phyloP scores from a whole-genome alignment of 1,284 basidiomycete genomes.

The Amylostereum areolatum region DNA sequence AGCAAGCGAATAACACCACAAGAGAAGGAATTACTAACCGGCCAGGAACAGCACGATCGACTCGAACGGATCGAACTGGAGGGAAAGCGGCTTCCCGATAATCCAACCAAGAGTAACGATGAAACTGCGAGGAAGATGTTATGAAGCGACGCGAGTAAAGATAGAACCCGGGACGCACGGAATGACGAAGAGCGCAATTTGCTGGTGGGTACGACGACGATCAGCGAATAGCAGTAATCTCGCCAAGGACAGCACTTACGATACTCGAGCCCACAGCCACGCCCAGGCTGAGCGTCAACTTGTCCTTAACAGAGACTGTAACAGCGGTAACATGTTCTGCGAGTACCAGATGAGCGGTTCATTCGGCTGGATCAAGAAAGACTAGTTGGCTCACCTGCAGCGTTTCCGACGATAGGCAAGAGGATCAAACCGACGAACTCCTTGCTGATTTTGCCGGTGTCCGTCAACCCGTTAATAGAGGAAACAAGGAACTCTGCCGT shows the following conservation, averaged over 20 bases:
- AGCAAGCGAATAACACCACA: constrained; percentile 17
- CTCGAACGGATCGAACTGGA: constrained; percentile 65
- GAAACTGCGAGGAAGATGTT: constrained; percentile 33
- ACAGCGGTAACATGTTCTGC: constrained; percentile 84
- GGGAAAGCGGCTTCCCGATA: constrained; percentile 56
- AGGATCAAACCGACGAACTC: constrained; percentile 86
- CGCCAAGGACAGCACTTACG: constrained; percentile 37
- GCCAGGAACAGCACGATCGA: constrained; percentile 43
- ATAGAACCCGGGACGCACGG: constrained; percentile 43
- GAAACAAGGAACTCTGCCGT: constrained; percentile 86
- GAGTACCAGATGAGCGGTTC: background rate
- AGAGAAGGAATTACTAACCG: constrained; percentile 30
- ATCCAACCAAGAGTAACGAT: constrained; percentile 62
- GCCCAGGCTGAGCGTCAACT: constrained; percentile 66
- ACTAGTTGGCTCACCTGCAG: constrained; percentile 47
- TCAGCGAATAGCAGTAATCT: constrained; percentile 1
- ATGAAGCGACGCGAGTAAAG: background rate
- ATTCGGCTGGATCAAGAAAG: background rate
- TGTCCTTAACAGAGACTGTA: constrained; percentile 81
- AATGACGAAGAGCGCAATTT: constrained; percentile 84
- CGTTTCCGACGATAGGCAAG: constrained; percentile 84
- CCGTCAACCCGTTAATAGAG: constrained; percentile 67
- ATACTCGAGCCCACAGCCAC: constrained; percentile 91
- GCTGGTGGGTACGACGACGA: constrained; percentile 33
- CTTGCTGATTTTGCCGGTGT: constrained; percentile 47